Evolutionary conservation across 345 rosid genomes (phyloP), one percentile per base, ranked within the genome.

Genomic region (Corymbia maculata): DNA sequence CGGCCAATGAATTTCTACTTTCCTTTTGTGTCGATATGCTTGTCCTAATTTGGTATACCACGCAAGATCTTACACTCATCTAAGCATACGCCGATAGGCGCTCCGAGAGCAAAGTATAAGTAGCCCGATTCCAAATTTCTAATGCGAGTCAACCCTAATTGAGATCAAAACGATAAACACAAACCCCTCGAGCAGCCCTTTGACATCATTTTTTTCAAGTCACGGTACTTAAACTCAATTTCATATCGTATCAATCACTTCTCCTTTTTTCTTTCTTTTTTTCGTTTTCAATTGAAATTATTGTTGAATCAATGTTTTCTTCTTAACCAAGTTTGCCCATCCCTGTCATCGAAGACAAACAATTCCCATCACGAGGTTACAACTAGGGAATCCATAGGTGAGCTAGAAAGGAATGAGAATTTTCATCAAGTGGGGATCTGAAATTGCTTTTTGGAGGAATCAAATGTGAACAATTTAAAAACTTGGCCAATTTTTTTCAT

Each of bases 201-300:
- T 14, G 1, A 14, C 42, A 64, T 0, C 24, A 8, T 8, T 32
- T 16, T 21, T 59, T 61, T 16, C 4, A 36, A 45, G 36, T 17
- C 5, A 70, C 8, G 22, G 8, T 68, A 16, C 32, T 68, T 68
- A 32, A 32, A 2, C 79, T 0, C 45, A 0, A 8, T 16, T 32
- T 6, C 16, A 16, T 32, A 10, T 2, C 6, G 6, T 68, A 4
- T 2, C 45, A 16, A 64, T 13, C 17, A 2, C 44, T 68, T 16
- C 79, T 68, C 9, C 22, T 2, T 30, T 11, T 4, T 7, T 16
- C 22, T 1, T 30, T 11, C 12, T 7, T 16, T 32, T 70, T 70
- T 17, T 17, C 13, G 24, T 16, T 70, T 32, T 21, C 47, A 70
- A 17, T 70, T 13, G 22, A 4, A 17, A 70, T 36, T 30, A n/a